A percentile compares a stretch with the other conserved stretches of the same genome.
phyloP scores from a whole-genome alignment of 768 basidiomycete species.

The Leccinum subtestaceum region DNA sequence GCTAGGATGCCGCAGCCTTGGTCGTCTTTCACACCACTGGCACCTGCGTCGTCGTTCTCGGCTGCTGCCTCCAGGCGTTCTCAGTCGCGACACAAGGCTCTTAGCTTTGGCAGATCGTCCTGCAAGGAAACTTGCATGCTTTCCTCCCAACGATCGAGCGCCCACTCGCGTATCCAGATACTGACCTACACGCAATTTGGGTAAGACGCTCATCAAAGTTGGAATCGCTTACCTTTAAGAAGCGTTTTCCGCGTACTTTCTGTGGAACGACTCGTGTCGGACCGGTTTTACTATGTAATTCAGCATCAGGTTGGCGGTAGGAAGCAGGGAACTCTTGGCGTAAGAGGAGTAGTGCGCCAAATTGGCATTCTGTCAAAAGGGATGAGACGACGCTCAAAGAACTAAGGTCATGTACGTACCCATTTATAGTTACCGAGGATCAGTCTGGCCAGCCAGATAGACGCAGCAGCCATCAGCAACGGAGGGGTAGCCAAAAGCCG shows the following conservation, averaged over 20 bases:
- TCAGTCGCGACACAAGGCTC: constrained; percentile 20
- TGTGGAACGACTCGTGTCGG: constrained; percentile 74
- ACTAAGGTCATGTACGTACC: constrained; percentile 51
- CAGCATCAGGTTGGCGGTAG: constrained; percentile 82
- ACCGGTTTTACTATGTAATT: constrained; percentile 78
- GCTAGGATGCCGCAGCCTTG: background rate
- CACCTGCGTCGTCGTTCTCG: constrained; percentile 18
- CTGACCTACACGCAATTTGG: constrained; percentile 55
- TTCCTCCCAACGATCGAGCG: constrained; percentile 70
- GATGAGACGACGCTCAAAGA: background rate
- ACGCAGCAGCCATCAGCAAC: constrained; percentile 77
- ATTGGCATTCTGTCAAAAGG: constrained; percentile 62
- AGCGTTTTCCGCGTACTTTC: constrained; percentile 87
- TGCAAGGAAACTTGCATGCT: constrained; percentile 54
- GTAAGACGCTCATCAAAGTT: background rate
- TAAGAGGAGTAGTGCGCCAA: constrained; percentile 87
- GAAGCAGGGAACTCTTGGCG: constrained; percentile 72
- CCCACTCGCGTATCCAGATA: constrained; percentile 83
- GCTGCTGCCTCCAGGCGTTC: constrained; percentile 13
- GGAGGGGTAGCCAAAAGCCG: constrained; percentile 72
- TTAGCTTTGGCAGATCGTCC: constrained; percentile 49
- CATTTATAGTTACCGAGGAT: constrained; percentile 79
- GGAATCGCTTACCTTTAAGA: constrained; percentile 62
- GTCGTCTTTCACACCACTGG: background rate
- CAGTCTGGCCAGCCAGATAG: constrained; percentile 82